phyloP scores from a whole-genome alignment of 73 alveolate species.

The Paramecium pentaurelia region DNA sequence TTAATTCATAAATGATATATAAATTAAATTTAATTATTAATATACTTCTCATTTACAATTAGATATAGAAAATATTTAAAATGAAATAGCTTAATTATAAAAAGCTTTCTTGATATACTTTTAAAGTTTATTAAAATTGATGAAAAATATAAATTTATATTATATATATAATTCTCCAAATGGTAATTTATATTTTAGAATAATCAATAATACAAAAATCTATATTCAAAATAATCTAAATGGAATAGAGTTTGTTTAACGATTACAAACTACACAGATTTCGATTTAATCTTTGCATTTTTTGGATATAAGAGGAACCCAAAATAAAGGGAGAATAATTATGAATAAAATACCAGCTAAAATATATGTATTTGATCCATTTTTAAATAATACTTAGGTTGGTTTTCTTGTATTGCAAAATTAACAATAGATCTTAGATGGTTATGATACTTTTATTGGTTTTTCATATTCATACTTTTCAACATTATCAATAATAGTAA shows the following conservation, averaged over 20 bases:
- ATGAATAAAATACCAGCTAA: background rate
- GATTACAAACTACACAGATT: background rate
- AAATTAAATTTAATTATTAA: too few relatives aligned
- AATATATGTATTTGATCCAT: background rate
- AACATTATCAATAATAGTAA: background rate
- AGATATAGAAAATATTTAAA: too few relatives aligned
- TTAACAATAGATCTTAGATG: background rate
- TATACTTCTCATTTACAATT: too few relatives aligned
- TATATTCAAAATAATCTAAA: background rate
- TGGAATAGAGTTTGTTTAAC: background rate
- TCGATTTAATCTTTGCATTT: background rate
- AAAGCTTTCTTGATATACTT: background rate
- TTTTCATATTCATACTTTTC: constrained; percentile 2
- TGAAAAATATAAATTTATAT: too few relatives aligned
- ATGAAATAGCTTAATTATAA: too few relatives aligned
- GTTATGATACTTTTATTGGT: background rate
- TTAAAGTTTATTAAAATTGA: too few relatives aligned
- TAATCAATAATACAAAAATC: background rate
- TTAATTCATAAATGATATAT: too few relatives aligned
- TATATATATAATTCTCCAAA: background rate
- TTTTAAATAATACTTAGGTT: background rate
- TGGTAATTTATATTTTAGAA: background rate
- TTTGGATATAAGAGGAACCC: background rate
- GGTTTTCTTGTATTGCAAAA: background rate
- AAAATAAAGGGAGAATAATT: background rate